These are phyloP conservation scores for Cladobotryum mycophilum DNA, from an alignment of 2,329 filamentous ascomycete genomes.

Conservation along the genomic window DNA sequence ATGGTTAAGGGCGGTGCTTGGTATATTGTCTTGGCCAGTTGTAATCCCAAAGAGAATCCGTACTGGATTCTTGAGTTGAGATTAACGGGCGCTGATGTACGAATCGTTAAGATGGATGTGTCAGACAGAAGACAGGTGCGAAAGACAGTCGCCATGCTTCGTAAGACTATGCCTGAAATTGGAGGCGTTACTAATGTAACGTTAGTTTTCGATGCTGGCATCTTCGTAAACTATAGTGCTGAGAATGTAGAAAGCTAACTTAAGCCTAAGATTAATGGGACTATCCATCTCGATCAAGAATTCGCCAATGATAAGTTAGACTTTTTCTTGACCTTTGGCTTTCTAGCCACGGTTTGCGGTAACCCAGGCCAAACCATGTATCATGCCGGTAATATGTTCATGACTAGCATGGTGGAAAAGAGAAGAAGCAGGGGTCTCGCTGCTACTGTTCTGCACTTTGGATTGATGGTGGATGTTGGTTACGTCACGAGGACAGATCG, in stretches of 20 bases:
- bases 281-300: neutral
- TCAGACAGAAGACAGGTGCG: neutral
- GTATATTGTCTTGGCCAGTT: conserved; percentile 1
- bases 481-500: neutral
- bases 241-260: neutral
- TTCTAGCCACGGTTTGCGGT: neutral
- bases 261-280: conserved; percentile 1
- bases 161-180: neutral
- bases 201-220: neutral
- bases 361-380: conserved; percentile 1
- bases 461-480: neutral
- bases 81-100: neutral
- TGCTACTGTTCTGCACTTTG: neutral
- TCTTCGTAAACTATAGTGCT: neutral
- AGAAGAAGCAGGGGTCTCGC: neutral
- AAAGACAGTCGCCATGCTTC: neutral
- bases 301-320: neutral
- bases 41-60: neutral
- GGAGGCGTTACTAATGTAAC: neutral
- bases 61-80: neutral
- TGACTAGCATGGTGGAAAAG: neutral
- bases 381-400: conserved; percentile 2
- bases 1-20: neutral
- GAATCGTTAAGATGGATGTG: neutral
- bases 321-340: neutral